These are phyloP conservation scores for Bipolaris gigantea DNA, from an alignment of 2,329 filamentous ascomycete species.

Conservation along the genomic window DNA sequence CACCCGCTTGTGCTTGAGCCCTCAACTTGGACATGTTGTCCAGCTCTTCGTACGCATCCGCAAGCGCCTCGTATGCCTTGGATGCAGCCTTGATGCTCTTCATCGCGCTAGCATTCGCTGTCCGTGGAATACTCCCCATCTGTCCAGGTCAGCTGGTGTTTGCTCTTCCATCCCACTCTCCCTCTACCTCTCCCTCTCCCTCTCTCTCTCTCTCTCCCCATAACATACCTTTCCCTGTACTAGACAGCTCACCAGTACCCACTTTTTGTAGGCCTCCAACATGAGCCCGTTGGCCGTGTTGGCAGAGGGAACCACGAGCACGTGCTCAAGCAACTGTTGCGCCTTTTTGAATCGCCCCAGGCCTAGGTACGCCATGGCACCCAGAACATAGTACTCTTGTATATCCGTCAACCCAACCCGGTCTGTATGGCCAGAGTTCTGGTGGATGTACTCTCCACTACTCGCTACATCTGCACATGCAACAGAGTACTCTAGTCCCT, in stretches of 20 bases:
- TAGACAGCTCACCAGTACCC: constrained; percentile 76
- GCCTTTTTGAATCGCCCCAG: constrained; percentile 48
- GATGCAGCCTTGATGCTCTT: constrained; percentile 62
- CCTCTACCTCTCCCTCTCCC: too few species aligned
- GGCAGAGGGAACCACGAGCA: constrained; percentile 65
- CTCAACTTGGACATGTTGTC: constrained; percentile 58
- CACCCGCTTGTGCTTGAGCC: constrained; percentile 63
- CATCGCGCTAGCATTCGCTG: constrained; percentile 56
- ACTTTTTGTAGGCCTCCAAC: constrained; percentile 90
- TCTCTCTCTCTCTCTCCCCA: not conserved
- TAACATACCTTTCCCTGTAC: constrained; percentile 62
- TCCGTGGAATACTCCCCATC: constrained; percentile 58
- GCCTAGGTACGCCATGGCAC: constrained; percentile 53
- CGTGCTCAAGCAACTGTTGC: constrained; percentile 51
- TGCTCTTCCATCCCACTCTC: too few species aligned
- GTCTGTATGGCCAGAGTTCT: constrained; percentile 60
- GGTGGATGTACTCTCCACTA: constrained; percentile 62
- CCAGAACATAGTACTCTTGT: constrained; percentile 57
- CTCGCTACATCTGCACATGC: constrained; percentile 47
- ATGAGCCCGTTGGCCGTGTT: constrained; percentile 73
- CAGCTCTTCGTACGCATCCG: constrained; percentile 63
- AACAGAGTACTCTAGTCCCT: constrained; percentile 44
- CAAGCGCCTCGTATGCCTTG: constrained; percentile 72
- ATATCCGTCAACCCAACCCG: constrained; percentile 57
- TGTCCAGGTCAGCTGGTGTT: constrained; percentile 31